Evolutionary conservation across 1,284 basidiomycete species (phyloP).

Genomic region (Pterulicium gracile): DNA sequence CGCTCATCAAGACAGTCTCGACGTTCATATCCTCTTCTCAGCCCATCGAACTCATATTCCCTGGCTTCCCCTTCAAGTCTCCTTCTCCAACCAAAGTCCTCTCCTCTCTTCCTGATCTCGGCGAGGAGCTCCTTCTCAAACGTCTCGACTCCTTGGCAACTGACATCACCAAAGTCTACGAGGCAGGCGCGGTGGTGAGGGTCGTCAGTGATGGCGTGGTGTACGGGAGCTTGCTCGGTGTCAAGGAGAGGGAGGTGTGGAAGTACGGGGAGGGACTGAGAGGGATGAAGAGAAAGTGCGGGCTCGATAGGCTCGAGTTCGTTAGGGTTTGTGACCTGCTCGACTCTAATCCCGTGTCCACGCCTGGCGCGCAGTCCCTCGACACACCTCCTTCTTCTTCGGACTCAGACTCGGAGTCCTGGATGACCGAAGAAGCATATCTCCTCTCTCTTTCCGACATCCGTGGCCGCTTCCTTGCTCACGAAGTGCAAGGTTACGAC

Average conservation of each 20-base stretch:
- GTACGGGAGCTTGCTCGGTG: not conserved
- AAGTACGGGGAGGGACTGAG: not conserved
- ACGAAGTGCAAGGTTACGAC: not conserved
- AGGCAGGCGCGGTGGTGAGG: not conserved
- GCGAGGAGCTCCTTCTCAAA: slow-evolving; percentile 1
- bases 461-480: not conserved
- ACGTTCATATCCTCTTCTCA: not conserved
- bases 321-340: not conserved
- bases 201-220: slow-evolving; percentile 4
- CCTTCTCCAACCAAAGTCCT: slow-evolving; percentile 1
- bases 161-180: not conserved
- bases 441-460: not conserved
- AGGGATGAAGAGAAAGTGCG: not conserved
- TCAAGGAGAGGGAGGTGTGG: not conserved
- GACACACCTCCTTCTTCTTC: too few relatives aligned
- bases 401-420: too few relatives aligned
- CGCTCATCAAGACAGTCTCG: not conserved
- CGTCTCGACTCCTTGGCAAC: not conserved
- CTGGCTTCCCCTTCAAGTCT: slow-evolving; percentile 3
- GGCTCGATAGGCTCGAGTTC: not conserved
- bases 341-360: not conserved
- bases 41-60: slow-evolving; percentile 1
- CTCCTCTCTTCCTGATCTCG: not conserved
- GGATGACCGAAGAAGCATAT: not conserved
- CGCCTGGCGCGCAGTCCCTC: not conserved